These are phyloP conservation scores for Ilex asprella DNA, from an alignment of 257 asterid genomes.

Conservation along the genomic window DNA sequence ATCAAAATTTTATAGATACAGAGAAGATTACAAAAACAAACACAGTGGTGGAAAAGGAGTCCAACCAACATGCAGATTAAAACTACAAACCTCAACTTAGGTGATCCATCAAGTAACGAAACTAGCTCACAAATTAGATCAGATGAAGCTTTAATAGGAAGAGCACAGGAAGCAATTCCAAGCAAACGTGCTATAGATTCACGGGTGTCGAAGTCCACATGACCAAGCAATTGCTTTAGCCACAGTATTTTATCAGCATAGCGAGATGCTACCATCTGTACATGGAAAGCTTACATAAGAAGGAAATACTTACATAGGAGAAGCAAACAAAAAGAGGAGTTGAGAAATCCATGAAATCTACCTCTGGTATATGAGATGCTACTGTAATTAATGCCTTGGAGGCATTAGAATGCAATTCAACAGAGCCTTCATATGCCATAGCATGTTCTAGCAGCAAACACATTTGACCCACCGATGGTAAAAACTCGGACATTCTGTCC, in stretches of 20 bases:
- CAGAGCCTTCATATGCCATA: slow-evolving; percentile 82
- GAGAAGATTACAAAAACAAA: no score
- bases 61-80: no score
- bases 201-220: slow-evolving; percentile 83
- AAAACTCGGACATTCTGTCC: slow-evolving; percentile 35
- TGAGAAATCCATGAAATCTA: slow-evolving; percentile 22
- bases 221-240: slow-evolving; percentile 73
- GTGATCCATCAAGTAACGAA: slow-evolving; percentile 52
- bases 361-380: slow-evolving; percentile 79
- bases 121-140: slow-evolving; percentile 59
- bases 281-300: slow-evolving; percentile 25
- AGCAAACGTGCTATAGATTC: slow-evolving; percentile 88
- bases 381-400: slow-evolving; percentile 79
- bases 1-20: background rate
- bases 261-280: slow-evolving; percentile 69
- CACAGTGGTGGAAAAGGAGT: no score
- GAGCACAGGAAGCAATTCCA: slow-evolving; percentile 79
- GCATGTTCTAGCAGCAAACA: slow-evolving; percentile 79
- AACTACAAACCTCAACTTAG: slow-evolving; percentile 55
- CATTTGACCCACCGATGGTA: slow-evolving; percentile 48
- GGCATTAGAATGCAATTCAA: slow-evolving; percentile 86
- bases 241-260: slow-evolving; percentile 67
- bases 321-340: slow-evolving; percentile 13
- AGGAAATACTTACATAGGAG: background rate
- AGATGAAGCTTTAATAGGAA: slow-evolving; percentile 50